Base-by-base conservation (phyloP, 768 basidiomycete genomes). In the Hygrophoropsis aurantiaca region DNA sequence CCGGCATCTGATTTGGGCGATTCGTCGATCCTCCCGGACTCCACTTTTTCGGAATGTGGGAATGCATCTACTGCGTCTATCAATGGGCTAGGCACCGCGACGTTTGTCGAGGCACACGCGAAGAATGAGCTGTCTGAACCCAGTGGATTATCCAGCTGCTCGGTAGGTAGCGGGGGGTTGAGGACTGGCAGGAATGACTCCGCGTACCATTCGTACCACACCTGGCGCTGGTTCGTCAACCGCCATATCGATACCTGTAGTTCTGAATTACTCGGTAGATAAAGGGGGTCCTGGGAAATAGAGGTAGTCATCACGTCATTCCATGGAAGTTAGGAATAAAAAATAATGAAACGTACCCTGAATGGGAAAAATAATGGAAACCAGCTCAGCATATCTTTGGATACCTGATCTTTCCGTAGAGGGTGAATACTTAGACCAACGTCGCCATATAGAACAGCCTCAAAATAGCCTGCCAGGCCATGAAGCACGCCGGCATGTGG, bases 181-280 rank as follows among this genome's bases (percentile, higher is more conserved):
- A 79, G 73, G 15, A 85, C 72, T 4, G 88, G 81, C 43, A 98
- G 72, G 71, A 90, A 98, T 15, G 92, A 85, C 59, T 97, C 94
- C 0, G 93, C 94, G 60, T 88, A 85, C 97, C 97, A 99, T 68
- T 98, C 97, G 67, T 98, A 98, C 97, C 97, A 99, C 11, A 99
- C 90, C 56, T 88, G 86, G 15, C 83, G 81, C 46, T 85, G 79
- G 65, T 89, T 90, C 2, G 93, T 95, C 52, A 97, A 69, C 20
- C 97, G 84, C 94, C 97, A 99, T 21, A 99, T 81, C 19, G 88
- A 88, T 4, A 97, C 90, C 50, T 91, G 87, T 11, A 99, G 72
- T 60, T 99, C 97, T 15, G 90, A 87, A 59, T 91, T 87, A 57
- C 85, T 85, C 11, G 97, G 97, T 0, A 98, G 77, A 62, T 97